Conservation (phyloP, 176 grass and related monocot species). For the Poa annua region DNA sequence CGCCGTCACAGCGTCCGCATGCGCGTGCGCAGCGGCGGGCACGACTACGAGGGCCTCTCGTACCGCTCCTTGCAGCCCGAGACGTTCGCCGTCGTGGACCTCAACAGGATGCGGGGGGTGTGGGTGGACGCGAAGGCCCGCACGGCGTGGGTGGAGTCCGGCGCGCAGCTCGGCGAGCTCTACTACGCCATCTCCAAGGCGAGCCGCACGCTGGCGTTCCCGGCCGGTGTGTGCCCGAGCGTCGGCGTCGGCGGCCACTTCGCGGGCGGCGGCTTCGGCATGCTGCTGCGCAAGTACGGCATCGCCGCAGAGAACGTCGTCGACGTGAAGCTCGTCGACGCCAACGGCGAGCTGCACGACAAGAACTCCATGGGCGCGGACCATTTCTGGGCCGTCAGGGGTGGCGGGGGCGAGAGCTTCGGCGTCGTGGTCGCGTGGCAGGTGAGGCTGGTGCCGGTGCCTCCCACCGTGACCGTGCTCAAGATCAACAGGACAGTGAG, state of each 20-base stretch:
- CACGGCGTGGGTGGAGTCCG: constrained; percentile 56
- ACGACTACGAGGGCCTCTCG: constrained; percentile 84
- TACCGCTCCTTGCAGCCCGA: constrained; percentile 31
- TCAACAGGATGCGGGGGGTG: constrained; percentile 32
- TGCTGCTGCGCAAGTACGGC: constrained; percentile 52
- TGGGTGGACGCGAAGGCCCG: constrained; percentile 14
- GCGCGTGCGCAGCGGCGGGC: constrained; percentile 70
- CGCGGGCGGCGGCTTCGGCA: constrained; percentile 53
- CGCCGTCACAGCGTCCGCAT: constrained; percentile 33
- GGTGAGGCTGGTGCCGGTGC: constrained; percentile 33
- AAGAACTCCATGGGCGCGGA: constrained; percentile 44
- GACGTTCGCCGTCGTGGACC: constrained; percentile 44
- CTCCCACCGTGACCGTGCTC: constrained; percentile 39
- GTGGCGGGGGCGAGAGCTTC: constrained; percentile 53
- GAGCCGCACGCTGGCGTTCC: constrained; percentile 35
- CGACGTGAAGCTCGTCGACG: constrained; percentile 53
- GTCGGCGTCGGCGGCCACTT: constrained; percentile 56
- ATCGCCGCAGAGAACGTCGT: constrained; percentile 49
- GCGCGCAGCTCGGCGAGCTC: constrained; percentile 49
- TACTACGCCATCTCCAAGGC: constrained; percentile 46
- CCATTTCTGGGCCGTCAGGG: constrained; percentile 52
- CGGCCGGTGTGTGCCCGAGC: constrained; percentile 47
- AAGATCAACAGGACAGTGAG: constrained; percentile 8
- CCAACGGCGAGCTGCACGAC: constrained; percentile 38
- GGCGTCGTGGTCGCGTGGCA: constrained; percentile 50